Conservation (phyloP, 164 flowering plant species). For the Pachysandra terminalis region DNA sequence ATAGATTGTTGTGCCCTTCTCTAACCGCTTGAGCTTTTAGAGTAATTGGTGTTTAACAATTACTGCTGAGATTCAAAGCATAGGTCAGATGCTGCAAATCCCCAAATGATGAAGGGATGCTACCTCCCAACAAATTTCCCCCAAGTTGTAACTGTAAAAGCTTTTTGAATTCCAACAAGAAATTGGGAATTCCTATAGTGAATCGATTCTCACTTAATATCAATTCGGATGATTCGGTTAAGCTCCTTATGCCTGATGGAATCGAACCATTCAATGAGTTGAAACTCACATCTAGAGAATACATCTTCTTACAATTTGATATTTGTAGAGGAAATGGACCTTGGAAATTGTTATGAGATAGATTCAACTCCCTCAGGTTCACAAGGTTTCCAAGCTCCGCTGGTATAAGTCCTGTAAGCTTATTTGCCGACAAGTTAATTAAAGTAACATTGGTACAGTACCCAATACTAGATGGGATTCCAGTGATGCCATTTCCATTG, state of each 20-base stretch:
- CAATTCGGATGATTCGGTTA: slow-evolving; percentile 28
- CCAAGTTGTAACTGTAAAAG: too few relatives aligned
- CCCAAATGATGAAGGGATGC: slow-evolving; percentile 39
- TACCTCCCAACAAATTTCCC: slow-evolving; percentile 38
- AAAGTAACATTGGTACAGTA: slow-evolving; percentile 32
- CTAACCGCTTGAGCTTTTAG: too few relatives aligned
- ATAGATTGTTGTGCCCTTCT: too few relatives aligned
- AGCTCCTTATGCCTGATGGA: slow-evolving; percentile 34
- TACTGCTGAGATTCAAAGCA: too few relatives aligned
- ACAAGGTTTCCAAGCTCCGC: too few relatives aligned
- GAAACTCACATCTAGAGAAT: slow-evolving; percentile 36
- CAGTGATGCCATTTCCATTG: slow-evolving; percentile 34
- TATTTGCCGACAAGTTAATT: slow-evolving; percentile 40
- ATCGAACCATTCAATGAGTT: too few relatives aligned
- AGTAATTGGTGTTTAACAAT: too few relatives aligned
- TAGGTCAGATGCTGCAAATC: slow-evolving; percentile 25
- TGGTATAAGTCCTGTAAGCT: too few relatives aligned
- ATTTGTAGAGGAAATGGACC: too few relatives aligned
- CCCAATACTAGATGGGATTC: slow-evolving; percentile 51
- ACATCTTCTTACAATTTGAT: slow-evolving; percentile 32
- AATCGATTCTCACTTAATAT: too few relatives aligned
- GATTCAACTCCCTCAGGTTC: too few relatives aligned
- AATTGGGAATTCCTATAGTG: slow-evolving; percentile 44
- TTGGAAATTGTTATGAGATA: too few relatives aligned
- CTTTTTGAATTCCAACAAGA: slow-evolving; percentile 33